A percentile compares a stretch with the other conserved stretches of the same genome.
These are phyloP conservation scores for Thalassiosira mediterranea DNA, from an alignment of 352 stramenopile species.

Conservation along the genomic window DNA sequence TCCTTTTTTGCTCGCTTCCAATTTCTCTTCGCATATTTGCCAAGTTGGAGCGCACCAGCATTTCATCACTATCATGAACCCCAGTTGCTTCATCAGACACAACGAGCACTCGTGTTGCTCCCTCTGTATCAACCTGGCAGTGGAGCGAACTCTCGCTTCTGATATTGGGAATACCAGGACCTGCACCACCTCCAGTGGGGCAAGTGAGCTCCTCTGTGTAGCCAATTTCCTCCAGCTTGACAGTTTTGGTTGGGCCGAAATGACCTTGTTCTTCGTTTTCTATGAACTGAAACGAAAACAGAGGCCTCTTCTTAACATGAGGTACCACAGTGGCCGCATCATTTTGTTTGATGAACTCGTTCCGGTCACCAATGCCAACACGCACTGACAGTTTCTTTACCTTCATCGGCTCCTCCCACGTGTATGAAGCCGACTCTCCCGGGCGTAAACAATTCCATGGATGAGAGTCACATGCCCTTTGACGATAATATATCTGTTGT, in stretches of 20 bases:
- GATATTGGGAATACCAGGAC: slow-evolving; percentile 9
- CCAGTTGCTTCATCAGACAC: slow-evolving; percentile 62
- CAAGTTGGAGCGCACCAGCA: slow-evolving; percentile 58
- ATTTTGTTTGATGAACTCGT: slow-evolving; percentile 4
- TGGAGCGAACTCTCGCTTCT: slow-evolving; percentile 55
- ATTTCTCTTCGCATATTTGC: slow-evolving; percentile 69
- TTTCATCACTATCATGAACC: slow-evolving; percentile 52
- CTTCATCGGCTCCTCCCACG: slow-evolving; percentile 84
- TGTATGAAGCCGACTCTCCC: slow-evolving; percentile 74
- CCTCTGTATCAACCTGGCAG: slow-evolving; percentile 81
- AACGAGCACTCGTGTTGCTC: slow-evolving; percentile 77
- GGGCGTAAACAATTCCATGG: slow-evolving; percentile 79
- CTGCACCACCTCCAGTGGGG: slow-evolving; percentile 36
- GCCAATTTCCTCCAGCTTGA: slow-evolving; percentile 84
- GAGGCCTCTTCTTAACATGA: neutral
- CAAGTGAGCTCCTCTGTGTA: slow-evolving; percentile 68
- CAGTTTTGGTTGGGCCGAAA: slow-evolving; percentile 72
- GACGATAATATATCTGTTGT: slow-evolving; percentile 71
- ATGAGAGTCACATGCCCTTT: slow-evolving; percentile 76
- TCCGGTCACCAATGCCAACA: slow-evolving; percentile 52
- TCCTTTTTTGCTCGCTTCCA: slow-evolving; percentile 51
- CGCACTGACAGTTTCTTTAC: slow-evolving; percentile 76
- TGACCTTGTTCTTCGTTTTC: slow-evolving; percentile 79
- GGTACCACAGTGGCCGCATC: neutral
- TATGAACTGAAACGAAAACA: slow-evolving; percentile 71